Evolutionary conservation across 2,329 filamentous ascomycete species (phyloP).

Genomic region (Rutstroemia sydowiana): DNA sequence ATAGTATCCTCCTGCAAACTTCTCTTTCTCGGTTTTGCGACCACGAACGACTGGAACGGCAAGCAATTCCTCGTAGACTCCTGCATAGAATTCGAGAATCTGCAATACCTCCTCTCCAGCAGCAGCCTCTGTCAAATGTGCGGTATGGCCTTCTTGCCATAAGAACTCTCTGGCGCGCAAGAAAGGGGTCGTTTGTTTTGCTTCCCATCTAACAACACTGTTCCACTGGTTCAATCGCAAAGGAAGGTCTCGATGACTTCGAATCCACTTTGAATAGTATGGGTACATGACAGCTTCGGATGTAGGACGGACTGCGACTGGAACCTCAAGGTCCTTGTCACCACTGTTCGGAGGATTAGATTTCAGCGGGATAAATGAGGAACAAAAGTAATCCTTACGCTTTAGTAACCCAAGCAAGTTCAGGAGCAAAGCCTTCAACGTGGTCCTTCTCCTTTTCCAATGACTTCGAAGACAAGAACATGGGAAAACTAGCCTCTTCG

Average conservation of each 20-base stretch:
- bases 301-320: conserved; percentile 60
- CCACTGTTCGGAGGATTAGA: conserved; percentile 48
- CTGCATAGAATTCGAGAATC: conserved; percentile 88
- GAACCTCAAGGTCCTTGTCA: conserved; percentile 83
- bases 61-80: conserved; percentile 86
- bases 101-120: conserved; percentile 82
- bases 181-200: conserved; percentile 86
- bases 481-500: conserved; percentile 92
- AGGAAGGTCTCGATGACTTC: conserved; percentile 89
- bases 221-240: conserved; percentile 98
- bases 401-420: conserved; percentile 83
- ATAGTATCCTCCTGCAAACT: conserved; percentile 94
- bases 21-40: conserved; percentile 92
- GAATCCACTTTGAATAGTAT: conserved; percentile 95
- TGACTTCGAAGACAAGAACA: conserved; percentile 90
- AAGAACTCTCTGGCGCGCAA: conserved; percentile 89
- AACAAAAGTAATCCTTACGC: conserved; percentile 45
- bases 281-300: conserved; percentile 85
- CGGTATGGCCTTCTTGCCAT: conserved; percentile 84
- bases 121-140: conserved; percentile 75
- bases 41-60: conserved; percentile 93
- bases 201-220: conserved; percentile 88
- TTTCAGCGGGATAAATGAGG: conserved; percentile 5
- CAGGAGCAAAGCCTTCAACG: conserved; percentile 95
- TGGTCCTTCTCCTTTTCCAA: conserved; percentile 78